Percentiles rank a stretch among this genome's conserved stretches.
These are phyloP conservation scores for Ustilago xerochloae DNA, from an alignment of 1,284 basidiomycete genomes.

Conservation along the genomic window DNA sequence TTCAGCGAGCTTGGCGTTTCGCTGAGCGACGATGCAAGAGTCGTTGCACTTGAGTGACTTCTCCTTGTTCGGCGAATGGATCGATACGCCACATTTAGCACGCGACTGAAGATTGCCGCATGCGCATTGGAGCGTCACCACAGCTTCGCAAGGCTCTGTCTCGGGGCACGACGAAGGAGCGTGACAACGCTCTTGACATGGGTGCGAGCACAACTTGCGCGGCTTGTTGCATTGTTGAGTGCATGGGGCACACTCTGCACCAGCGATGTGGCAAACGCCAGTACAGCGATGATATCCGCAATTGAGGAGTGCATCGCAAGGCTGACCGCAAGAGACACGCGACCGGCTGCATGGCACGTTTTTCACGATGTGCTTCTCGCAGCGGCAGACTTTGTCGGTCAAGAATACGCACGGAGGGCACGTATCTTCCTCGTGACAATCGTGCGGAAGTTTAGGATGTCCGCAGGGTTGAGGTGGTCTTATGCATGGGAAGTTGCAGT, in stretches of 20 bases:
- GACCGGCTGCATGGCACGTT: constrained; percentile 64
- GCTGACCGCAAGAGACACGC: constrained; percentile 57
- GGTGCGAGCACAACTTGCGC: constrained; percentile 58
- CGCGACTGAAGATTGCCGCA: constrained; percentile 63
- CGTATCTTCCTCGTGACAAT: constrained; percentile 62
- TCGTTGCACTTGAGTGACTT: constrained; percentile 63
- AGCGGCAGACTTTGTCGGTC: constrained; percentile 60
- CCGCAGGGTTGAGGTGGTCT: constrained; percentile 62
- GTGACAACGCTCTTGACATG: constrained; percentile 62
- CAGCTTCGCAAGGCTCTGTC: constrained; percentile 57
- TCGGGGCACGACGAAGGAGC: constrained; percentile 63
- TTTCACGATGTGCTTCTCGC: constrained; percentile 60
- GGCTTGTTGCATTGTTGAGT: constrained; percentile 62
- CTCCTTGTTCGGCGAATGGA: constrained; percentile 45
- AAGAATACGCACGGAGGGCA: constrained; percentile 67
- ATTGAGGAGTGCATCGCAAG: constrained; percentile 57
- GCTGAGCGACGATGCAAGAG: constrained; percentile 61
- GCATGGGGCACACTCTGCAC: constrained; percentile 59
- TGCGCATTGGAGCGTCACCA: constrained; percentile 59
- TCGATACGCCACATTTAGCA: constrained; percentile 53
- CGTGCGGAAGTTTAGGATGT: constrained; percentile 64
- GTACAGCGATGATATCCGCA: constrained; percentile 64
- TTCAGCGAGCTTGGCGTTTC: constrained; percentile 66
- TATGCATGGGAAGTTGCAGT: constrained; percentile 64
- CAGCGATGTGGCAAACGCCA: constrained; percentile 58